Percentiles rank a stretch among this genome's conserved stretches.
These are phyloP conservation scores for Neonectria magnoliae DNA, from an alignment of 2,329 filamentous ascomycete species.

Conservation along the genomic window DNA sequence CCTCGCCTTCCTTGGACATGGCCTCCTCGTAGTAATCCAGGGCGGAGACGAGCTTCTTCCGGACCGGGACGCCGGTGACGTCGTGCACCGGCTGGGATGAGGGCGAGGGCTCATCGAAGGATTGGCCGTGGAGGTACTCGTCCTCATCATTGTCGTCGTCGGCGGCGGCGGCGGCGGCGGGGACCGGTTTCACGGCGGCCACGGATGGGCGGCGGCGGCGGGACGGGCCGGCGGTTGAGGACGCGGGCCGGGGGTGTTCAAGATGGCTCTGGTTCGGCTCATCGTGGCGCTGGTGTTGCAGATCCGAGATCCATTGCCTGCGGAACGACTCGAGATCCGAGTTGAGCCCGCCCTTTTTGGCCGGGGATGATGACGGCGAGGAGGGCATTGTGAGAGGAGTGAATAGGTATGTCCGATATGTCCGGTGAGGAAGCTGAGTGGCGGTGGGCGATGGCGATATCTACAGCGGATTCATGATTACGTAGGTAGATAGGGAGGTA, in stretches of 20 bases:
- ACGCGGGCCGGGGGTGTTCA: constrained; percentile 36
- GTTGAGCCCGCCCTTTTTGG: constrained; percentile 55
- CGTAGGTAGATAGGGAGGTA: constrained; percentile 10
- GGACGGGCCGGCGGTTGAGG: constrained; percentile 19
- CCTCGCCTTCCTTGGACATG: constrained; percentile 86
- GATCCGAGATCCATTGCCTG: constrained; percentile 85
- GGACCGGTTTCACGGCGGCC: not conserved
- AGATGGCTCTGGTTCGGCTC: constrained; percentile 22
- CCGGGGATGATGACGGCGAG: constrained; percentile 30
- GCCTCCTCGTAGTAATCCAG: constrained; percentile 93
- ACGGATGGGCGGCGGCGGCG: constrained; percentile 7
- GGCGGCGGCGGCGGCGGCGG: constrained; percentile 7
- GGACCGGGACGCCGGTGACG: constrained; percentile 12
- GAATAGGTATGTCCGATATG: constrained; percentile 29
- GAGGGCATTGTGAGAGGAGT: constrained; percentile 12
- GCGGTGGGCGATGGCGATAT: constrained; percentile 12
- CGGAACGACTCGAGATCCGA: constrained; percentile 88
- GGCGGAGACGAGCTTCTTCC: constrained; percentile 73
- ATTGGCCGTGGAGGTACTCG: constrained; percentile 45
- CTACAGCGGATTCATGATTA: constrained; percentile 38
- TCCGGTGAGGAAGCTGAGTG: constrained; percentile 3
- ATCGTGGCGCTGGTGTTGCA: constrained; percentile 56
- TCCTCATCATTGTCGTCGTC: constrained; percentile 48
- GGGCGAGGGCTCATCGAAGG: constrained; percentile 46
- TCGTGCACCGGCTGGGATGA: constrained; percentile 21